These are phyloP conservation scores for Phytophthora quininea DNA, from an alignment of 352 stramenopile genomes.

Conservation along the genomic window DNA sequence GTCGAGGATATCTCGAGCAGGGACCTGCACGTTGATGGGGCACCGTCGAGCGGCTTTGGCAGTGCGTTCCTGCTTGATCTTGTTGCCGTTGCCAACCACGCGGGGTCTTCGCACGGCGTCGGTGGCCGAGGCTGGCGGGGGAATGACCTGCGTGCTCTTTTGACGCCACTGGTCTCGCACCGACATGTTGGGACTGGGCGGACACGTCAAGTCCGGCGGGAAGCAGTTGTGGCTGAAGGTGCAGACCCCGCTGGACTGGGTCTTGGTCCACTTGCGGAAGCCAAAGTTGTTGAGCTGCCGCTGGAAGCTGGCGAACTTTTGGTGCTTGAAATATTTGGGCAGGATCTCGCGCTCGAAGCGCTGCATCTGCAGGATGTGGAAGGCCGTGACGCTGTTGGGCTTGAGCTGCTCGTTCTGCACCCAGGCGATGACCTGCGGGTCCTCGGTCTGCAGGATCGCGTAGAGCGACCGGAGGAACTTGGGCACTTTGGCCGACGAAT, in stretches of 20 bases:
- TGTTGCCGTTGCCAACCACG: slow-evolving; percentile 55
- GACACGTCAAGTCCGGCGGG: slow-evolving; percentile 55
- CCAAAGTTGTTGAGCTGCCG: slow-evolving; percentile 94
- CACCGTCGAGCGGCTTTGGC: slow-evolving; percentile 9
- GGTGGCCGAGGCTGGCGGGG: slow-evolving; percentile 8
- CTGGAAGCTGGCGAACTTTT: slow-evolving; percentile 92
- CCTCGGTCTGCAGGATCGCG: slow-evolving; percentile 79
- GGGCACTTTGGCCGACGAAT: slow-evolving; percentile 54
- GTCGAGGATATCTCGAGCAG: slow-evolving; percentile 16
- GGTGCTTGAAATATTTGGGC: slow-evolving; percentile 94
- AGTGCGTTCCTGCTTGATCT: slow-evolving; percentile 27
- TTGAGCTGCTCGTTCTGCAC: slow-evolving; percentile 71
- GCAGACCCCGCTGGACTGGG: slow-evolving; percentile 77
- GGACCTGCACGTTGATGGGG: slow-evolving; percentile 26
- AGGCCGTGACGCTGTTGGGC: slow-evolving; percentile 61
- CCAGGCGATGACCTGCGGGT: slow-evolving; percentile 72
- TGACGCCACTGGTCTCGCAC: slow-evolving; percentile 78
- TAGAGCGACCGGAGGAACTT: slow-evolving; percentile 87
- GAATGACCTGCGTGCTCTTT: slow-evolving; percentile 54
- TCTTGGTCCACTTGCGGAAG: slow-evolving; percentile 90
- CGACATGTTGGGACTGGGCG: slow-evolving; percentile 43
- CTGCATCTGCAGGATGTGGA: slow-evolving; percentile 78
- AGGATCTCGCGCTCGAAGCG: slow-evolving; percentile 90
- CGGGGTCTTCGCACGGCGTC: slow-evolving; percentile 18
- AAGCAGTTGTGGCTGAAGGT: slow-evolving; percentile 89